phyloP scores from a whole-genome alignment of 768 basidiomycete genomes.

The Amanita pallidorosea region DNA sequence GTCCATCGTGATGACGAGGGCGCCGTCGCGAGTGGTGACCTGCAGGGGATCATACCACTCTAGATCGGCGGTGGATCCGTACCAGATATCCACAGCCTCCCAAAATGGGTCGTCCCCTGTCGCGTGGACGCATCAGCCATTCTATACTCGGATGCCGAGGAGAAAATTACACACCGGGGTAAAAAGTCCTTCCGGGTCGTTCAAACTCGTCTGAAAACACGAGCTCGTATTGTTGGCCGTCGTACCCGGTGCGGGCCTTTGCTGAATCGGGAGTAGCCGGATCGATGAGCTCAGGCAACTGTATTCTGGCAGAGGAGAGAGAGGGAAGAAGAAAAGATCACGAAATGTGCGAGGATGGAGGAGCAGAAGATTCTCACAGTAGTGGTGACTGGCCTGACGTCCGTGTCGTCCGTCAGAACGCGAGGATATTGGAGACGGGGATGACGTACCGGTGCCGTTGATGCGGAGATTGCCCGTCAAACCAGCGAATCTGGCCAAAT shows the following conservation, averaged over 20 bases:
- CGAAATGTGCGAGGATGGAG: neutral
- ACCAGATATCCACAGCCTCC: constrained; percentile 69
- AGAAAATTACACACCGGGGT: constrained; percentile 21
- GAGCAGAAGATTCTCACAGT: constrained; percentile 20
- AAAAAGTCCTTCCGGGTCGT: constrained; percentile 51
- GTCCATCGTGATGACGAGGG: constrained; percentile 63
- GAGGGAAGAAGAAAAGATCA: neutral
- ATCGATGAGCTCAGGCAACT: constrained; percentile 60
- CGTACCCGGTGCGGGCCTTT: constrained; percentile 55
- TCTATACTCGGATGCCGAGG: neutral
- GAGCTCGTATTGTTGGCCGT: constrained; percentile 56
- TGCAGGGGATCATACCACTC: constrained; percentile 72
- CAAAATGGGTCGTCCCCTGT: constrained; percentile 56
- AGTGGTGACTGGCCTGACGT: constrained; percentile 49
- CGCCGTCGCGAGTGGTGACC: constrained; percentile 55
- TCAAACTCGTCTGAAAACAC: constrained; percentile 79
- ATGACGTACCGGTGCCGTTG: constrained; percentile 37
- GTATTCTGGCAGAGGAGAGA: constrained; percentile 15
- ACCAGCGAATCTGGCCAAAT: constrained; percentile 24
- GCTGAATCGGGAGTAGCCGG: constrained; percentile 51
- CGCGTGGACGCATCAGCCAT: neutral
- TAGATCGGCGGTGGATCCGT: constrained; percentile 54
- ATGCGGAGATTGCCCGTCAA: constrained; percentile 57
- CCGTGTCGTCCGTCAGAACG: neutral
- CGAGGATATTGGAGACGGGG: constrained; percentile 1